Base-by-base conservation (phyloP, 106 monocot genomes). In the Amphibolis antarctica region DNA sequence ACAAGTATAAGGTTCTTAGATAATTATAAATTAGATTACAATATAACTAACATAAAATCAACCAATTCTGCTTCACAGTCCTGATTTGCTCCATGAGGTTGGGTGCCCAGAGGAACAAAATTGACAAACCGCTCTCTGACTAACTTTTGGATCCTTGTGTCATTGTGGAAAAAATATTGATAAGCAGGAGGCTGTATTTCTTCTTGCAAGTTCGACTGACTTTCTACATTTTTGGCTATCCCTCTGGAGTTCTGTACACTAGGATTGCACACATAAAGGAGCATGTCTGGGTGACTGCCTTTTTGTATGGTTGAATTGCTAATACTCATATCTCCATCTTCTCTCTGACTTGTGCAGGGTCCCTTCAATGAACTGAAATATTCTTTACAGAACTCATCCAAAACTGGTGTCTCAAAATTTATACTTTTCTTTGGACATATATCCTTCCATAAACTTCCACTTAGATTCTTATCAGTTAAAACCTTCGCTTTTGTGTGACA, bases 371-470 rank as follows among this genome's bases (percentile, higher is more conserved):
- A 74, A 1, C 63, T 78, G 71, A 88, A 88, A 74, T 91, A 91
- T 23, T 98, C 98, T 31, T 87, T 66, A 67, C 98, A 98, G 61
- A 85, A 91, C 67, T 82, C 78, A 70, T 98, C 87, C 15, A 91
- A 58, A 56, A 82, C 98, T 52, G 87, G 98, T 53, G 98, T 98
- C 21, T 74, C 68, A 44, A 87, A 52, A 55, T 67, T 82, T 42
- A 28, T 44, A 26, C 59, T 70, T 23, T 77, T 65, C 36, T 69
- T 75, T 22, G 71, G 24, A 17, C 46, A 68, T 19, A 75, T 60
- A 49, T 74, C 77, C 42, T 77, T 76, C 88, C 78, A 81, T 18
- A 76, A 70, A 42, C 59, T 71, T 57, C 76, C 71, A 10, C 47
- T 48, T 49, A 48, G 61, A 50, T 23, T 12, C 48, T 69, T 82